Conservation (phyloP, 805 yeast species). For the Tetrapisispora taiwanensis region DNA sequence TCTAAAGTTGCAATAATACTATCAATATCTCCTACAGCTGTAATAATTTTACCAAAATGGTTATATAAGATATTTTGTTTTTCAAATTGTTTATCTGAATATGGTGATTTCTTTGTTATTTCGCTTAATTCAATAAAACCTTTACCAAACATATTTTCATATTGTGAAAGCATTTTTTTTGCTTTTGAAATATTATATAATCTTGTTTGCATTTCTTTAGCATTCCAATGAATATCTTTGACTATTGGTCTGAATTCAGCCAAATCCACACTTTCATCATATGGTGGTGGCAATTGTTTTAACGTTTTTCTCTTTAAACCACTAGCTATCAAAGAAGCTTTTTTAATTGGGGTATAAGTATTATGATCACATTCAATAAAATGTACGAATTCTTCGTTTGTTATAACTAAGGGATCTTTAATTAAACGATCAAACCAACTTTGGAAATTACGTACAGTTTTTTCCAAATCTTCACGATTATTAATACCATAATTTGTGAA, state of each 20-base stretch:
- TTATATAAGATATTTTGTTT: conserved; percentile 46
- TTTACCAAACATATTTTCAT: conserved; percentile 45
- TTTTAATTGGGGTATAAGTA: conserved; percentile 38
- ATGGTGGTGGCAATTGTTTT: conserved; percentile 87
- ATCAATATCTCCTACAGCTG: conserved; percentile 65
- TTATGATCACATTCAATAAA: conserved; percentile 73
- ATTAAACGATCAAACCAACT: conserved; percentile 76
- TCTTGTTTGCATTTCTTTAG: conserved; percentile 42
- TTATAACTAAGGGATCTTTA: conserved; percentile 63
- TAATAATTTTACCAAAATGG: conserved; percentile 58
- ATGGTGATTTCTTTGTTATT: conserved; percentile 8
- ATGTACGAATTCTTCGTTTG: conserved; percentile 80
- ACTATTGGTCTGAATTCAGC: conserved; percentile 82
- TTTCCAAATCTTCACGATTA: conserved; percentile 65
- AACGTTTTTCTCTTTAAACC: conserved; percentile 83
- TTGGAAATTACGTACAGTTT: conserved; percentile 53
- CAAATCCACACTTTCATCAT: conserved; percentile 71
- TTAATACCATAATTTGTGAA: conserved; percentile 73
- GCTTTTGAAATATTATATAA: conserved; percentile 45
- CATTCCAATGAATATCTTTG: conserved; percentile 56
- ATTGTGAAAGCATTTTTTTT: conserved; percentile 41
- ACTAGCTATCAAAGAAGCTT: conserved; percentile 34
- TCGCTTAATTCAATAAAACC: conserved; percentile 21
- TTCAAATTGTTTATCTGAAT: background rate
- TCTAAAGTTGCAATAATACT: conserved; percentile 62